Conservation (phyloP, 148 eudicot genomes). For the Gaultheria prostrata region DNA sequence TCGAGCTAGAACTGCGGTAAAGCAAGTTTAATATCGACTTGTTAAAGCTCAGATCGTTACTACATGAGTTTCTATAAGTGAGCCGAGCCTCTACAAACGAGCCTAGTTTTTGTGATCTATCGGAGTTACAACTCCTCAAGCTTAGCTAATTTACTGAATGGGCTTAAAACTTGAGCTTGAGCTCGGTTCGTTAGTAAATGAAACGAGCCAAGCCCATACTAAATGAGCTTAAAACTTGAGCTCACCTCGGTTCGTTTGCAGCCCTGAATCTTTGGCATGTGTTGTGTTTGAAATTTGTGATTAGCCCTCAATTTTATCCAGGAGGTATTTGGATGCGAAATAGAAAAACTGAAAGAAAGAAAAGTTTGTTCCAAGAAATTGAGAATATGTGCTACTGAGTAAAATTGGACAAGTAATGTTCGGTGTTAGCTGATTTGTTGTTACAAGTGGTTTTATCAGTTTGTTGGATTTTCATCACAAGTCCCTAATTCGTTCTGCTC, state of each 20-base stretch:
- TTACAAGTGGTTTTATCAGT: background rate
- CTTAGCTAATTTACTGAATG: background rate
- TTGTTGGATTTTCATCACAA: background rate
- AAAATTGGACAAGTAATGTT: background rate
- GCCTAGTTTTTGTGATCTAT: background rate
- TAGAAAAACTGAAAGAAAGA: background rate
- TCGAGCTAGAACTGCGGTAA: background rate
- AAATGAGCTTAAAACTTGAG: background rate
- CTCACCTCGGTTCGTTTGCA: background rate
- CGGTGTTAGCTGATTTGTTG: background rate
- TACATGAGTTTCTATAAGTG: background rate
- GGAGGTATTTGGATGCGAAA: background rate
- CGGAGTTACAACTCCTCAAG: background rate
- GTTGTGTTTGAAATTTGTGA: background rate
- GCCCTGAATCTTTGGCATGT: background rate
- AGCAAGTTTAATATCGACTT: background rate
- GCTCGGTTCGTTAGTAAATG: too few relatives aligned
- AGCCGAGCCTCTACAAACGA: background rate
- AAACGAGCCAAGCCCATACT: background rate
- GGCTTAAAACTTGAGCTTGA: background rate
- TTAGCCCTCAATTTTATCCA: background rate
- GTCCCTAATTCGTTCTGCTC: background rate
- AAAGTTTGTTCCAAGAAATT: background rate
- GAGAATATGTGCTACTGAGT: background rate
- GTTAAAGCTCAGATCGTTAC: background rate